Evolutionary conservation across 345 rosid genomes (phyloP), one percentile per base, ranked within the genome.

Genomic region (Dimocarpus longan): DNA sequence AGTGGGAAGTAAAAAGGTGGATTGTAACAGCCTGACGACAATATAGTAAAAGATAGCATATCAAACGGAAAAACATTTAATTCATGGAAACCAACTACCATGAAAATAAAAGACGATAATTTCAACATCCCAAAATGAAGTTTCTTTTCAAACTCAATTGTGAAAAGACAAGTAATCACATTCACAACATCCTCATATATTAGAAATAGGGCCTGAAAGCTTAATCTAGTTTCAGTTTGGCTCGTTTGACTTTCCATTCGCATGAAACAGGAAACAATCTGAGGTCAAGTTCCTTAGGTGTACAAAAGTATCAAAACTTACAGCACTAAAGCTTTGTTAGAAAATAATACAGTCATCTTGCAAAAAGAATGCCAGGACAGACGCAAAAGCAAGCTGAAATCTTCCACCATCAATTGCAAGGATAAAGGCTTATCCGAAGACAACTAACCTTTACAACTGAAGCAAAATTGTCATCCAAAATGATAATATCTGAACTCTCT

Each of bases 401-500:
- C 2, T 24, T 3, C 64, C 46, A 42, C 32, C 62, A 26, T 71
- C 22, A 50, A 16, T 32, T 32, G 24, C 44, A 75, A 54, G 13
- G 22, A 42, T 37, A 50, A 67, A 66, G 0, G 21, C 18, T 52
- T 22, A 68, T 0, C 68, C 10, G 39, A 24, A 19, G 22, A 64
- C 71, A 26, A 77, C 81, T 70, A 82, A 88, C 99, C 98, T 96
- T 96, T 66, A 96, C 99, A 84, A 96, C 97, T 5, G 99, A 93
- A 78, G 93, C 81, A 85, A 96, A 96, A 86, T 96, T 85, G 79
- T 96, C 99, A 76, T 96, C 99, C 88, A 96, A 78, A 48, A 96
- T 96, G 80, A 96, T 94, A 76, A 96, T 94, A 80, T 96, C 99
- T 1, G 99, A 96, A 86, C 91, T 96, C 87, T 96, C 99, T 77